Conservation (phyloP, 2,329 filamentous ascomycete genomes). For the Aspergillus alliaceus region DNA sequence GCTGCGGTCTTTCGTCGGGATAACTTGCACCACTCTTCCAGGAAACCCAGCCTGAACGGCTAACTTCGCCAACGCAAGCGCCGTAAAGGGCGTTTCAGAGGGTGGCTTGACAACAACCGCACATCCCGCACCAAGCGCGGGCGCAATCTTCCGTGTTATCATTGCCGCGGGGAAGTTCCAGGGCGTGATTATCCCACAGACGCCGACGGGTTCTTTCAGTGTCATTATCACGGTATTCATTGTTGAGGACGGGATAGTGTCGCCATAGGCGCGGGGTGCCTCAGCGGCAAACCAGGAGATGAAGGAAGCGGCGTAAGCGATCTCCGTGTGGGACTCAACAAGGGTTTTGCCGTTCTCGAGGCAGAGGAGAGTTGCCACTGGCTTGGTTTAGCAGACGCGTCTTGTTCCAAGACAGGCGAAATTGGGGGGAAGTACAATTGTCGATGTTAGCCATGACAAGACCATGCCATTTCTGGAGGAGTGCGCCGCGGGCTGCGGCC, state of each 20-base stretch:
- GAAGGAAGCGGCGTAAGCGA: background rate
- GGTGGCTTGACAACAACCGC: slow-evolving; percentile 38
- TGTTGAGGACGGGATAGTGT: background rate
- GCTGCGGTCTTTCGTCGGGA: slow-evolving; percentile 1
- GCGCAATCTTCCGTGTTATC: slow-evolving; percentile 50
- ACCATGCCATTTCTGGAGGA: too few relatives aligned
- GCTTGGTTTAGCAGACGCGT: too few relatives aligned
- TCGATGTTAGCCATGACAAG: too few relatives aligned
- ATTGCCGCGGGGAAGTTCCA: slow-evolving; percentile 86
- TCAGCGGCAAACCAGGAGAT: background rate
- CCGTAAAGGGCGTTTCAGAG: slow-evolving; percentile 34
- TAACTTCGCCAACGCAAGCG: slow-evolving; percentile 26
- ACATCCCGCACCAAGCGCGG: slow-evolving; percentile 39
- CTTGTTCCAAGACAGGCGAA: too few relatives aligned
- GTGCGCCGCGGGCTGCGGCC: too few relatives aligned
- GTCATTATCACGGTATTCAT: too few relatives aligned
- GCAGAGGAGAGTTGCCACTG: too few relatives aligned
- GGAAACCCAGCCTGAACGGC: slow-evolving; percentile 33
- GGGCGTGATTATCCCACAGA: slow-evolving; percentile 79
- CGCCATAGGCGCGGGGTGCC: background rate
- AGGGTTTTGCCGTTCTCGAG: background rate
- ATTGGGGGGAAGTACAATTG: too few relatives aligned
- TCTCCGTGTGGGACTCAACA: background rate
- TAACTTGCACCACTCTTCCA: slow-evolving; percentile 22
- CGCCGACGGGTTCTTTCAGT: slow-evolving; percentile 74